Evolutionary conservation across 768 basidiomycete species (phyloP).

Genomic region (Phylloporus scabripes): DNA sequence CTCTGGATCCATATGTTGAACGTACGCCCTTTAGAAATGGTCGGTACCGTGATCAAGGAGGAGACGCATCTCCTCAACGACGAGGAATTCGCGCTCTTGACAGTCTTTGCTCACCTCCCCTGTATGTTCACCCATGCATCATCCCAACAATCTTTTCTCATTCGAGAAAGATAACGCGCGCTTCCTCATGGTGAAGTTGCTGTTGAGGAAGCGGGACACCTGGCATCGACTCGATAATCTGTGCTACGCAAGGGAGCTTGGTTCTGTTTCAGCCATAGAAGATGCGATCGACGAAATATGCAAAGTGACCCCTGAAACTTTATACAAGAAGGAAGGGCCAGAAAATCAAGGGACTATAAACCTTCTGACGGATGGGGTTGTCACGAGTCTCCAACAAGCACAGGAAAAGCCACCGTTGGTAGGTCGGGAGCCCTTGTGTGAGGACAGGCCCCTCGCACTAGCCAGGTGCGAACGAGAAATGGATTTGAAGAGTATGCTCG

Average conservation of each 20-base stretch:
- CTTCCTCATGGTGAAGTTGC: slow-evolving; percentile 58
- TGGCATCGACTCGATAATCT: slow-evolving; percentile 48
- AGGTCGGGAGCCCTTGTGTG: neutral
- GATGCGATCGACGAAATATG: slow-evolving; percentile 45
- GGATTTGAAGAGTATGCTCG: slow-evolving; percentile 36
- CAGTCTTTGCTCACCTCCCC: slow-evolving; percentile 38
- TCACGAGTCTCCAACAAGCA: slow-evolving; percentile 1
- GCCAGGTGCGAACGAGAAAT: slow-evolving; percentile 40
- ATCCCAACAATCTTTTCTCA: slow-evolving; percentile 6
- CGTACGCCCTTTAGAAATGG: slow-evolving; percentile 43
- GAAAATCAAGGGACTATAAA: slow-evolving; percentile 33
- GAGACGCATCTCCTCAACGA: slow-evolving; percentile 50
- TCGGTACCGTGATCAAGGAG: slow-evolving; percentile 43
- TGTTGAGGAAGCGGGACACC: slow-evolving; percentile 52
- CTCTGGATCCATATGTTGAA: neutral
- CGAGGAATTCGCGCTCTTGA: slow-evolving; percentile 42
- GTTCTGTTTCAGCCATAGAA: slow-evolving; percentile 31
- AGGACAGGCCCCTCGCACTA: slow-evolving; percentile 25
- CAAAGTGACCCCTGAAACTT: slow-evolving; percentile 2
- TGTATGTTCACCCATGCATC: slow-evolving; percentile 37
- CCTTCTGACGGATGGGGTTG: slow-evolving; percentile 29
- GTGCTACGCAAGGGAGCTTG: slow-evolving; percentile 40
- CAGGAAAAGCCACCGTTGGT: slow-evolving; percentile 6
- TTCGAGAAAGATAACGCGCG: slow-evolving; percentile 42
- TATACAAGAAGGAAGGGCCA: slow-evolving; percentile 10